Base-by-base conservation (phyloP, 257 asterid species). In the Salvia rosmarinus region DNA sequence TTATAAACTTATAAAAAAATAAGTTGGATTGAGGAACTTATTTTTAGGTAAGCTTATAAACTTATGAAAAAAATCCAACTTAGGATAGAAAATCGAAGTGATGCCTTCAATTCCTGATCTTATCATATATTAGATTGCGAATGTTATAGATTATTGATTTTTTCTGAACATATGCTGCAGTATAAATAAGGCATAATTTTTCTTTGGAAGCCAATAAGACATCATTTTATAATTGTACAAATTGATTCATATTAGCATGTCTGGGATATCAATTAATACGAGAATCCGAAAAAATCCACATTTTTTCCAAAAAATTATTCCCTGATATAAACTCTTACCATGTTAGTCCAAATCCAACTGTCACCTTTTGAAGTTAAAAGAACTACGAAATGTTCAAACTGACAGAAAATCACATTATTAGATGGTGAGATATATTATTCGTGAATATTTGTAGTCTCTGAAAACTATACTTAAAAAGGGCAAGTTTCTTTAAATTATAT, bases 191-290 rank as follows among this genome's bases (percentile, higher is more conserved):
- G 7, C 7, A 8, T 37, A 9, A 37, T 37, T 37, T 37, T 37
- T 8, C n/a, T 37, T 37, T 5, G 42, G 42, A 37, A 37, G 9
- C 42, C 42, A 37, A 35, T 35, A 35, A 5, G 40, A 6, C 9
- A 37, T 37, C 42, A 37, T 37, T 37, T 6, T 5, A 6, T 5
- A 16, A 1, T 50, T 16, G 10, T 50, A 6, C 13, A 60, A 7
- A 7, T 60, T 60, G 66, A 60, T 60, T 25, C 60, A 23, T 54
- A 54, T 54, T 17, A 9, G 57, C 21, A 51, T 19, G 30, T n/a
- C 12, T 7, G 9, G 6, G 42, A 28, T 56, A 14, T 0, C 23
- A 30, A 28, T 58, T 34, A 35, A 60, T 59, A 34, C 13, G 47
- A 9, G 46, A 35, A 60, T 60, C 16, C 39, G 16, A 10, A 3